Evolutionary conservation across 164 flowering plant species (phyloP).

Genomic region (Hamamelis virginiana): DNA sequence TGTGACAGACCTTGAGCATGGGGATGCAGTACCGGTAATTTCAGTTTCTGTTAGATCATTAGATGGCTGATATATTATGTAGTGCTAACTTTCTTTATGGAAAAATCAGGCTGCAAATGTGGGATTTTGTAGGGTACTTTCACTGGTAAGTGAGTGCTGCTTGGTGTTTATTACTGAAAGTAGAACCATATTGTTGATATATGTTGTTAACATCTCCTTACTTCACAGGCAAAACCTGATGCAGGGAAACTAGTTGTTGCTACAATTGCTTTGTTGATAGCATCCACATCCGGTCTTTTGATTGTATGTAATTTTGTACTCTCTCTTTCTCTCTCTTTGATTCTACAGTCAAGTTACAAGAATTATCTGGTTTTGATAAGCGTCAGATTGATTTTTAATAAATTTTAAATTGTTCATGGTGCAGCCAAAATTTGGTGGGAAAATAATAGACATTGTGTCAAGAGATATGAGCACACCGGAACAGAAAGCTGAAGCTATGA

Average conservation of each 20-base stretch:
- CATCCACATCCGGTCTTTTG: conserved; percentile 60
- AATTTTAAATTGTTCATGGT: conserved; percentile 8
- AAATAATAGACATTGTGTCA: conserved; percentile 90
- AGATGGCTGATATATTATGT: too few species aligned
- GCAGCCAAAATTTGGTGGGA: conserved; percentile 98
- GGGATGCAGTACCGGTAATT: conserved; percentile 71
- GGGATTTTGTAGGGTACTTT: conserved; percentile 70
- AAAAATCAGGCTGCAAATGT: conserved; percentile 77
- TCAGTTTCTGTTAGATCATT: background rate
- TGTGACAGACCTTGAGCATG: conserved; percentile 68
- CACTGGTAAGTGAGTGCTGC: conserved; percentile 55
- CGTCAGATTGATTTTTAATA: background rate
- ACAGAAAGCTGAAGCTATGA: conserved; percentile 62
- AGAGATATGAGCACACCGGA: conserved; percentile 65
- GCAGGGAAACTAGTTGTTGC: conserved; percentile 63
- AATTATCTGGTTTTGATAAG: background rate
- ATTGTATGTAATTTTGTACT: conserved; percentile 43
- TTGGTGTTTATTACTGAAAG: background rate
- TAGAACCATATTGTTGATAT: background rate
- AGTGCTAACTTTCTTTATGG: conserved; percentile 13
- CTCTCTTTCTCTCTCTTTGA: background rate
- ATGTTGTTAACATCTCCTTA: background rate
- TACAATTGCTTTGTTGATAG: conserved; percentile 65
- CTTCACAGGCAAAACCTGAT: conserved; percentile 78
- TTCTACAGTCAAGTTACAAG: background rate